A percentile compares a stretch with the other conserved stretches of the same genome.
Conservation (phyloP, 352 stramenopile genomes). For the Phytophthora podocarpi region DNA sequence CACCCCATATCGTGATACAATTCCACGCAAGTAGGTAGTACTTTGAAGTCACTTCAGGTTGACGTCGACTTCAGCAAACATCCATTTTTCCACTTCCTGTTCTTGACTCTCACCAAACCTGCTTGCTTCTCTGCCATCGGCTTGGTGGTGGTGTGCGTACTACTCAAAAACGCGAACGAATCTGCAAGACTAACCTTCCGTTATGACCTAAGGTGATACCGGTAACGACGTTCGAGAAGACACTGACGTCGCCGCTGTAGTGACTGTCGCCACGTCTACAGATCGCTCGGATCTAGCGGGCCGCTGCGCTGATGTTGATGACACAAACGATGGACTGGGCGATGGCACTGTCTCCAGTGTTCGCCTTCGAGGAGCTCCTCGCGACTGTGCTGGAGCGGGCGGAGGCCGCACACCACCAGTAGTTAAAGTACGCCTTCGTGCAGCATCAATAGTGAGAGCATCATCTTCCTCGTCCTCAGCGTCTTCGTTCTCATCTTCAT, state of each 20-base stretch:
- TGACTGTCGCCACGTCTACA: constrained; percentile 24
- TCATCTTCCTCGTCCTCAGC: constrained; percentile 28
- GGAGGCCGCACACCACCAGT: constrained; percentile 10
- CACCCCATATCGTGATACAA: not conserved
- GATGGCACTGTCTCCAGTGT: constrained; percentile 17
- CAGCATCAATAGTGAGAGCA: constrained; percentile 5
- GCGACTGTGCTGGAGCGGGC: constrained; percentile 6
- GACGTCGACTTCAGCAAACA: constrained; percentile 9
- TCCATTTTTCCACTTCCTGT: constrained; percentile 19
- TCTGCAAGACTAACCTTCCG: constrained; percentile 18
- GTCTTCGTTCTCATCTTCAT: constrained; percentile 32
- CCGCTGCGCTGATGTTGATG: constrained; percentile 30
- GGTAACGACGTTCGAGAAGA: constrained; percentile 14
- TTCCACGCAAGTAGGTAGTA: not conserved
- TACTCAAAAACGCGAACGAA: constrained; percentile 22
- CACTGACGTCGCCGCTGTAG: constrained; percentile 23
- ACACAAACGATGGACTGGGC: constrained; percentile 21
- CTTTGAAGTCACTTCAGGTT: not conserved
- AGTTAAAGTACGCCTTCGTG: constrained; percentile 32
- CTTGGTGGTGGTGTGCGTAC: constrained; percentile 11
- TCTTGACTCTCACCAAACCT: constrained; percentile 23
- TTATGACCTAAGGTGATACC: constrained; percentile 19
- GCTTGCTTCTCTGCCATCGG: constrained; percentile 11
- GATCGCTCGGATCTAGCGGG: constrained; percentile 26
- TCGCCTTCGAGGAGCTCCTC: constrained; percentile 17